Evolutionary conservation across 352 stramenopile genomes (phyloP).

Genomic region (Phytopythium sindhum): DNA sequence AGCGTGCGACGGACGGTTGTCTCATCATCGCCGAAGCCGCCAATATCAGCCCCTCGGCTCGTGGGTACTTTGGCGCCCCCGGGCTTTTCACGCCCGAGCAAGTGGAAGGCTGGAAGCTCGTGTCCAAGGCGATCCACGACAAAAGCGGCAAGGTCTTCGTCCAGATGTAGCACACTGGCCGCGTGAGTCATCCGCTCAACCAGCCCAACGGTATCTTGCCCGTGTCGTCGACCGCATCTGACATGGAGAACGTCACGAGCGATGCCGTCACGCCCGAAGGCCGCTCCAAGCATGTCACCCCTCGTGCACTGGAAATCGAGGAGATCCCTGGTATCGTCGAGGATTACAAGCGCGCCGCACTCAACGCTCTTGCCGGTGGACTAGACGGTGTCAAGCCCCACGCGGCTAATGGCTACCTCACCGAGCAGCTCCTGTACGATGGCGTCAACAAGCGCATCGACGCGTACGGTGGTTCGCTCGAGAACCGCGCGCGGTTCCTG

Average conservation of each 20-base stretch:
- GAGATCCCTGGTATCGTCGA: constrained; percentile 52
- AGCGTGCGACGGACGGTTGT: constrained; percentile 35
- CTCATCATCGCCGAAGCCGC: constrained; percentile 54
- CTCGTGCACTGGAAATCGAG: constrained; percentile 53
- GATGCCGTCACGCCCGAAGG: constrained; percentile 24
- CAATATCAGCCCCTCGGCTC: constrained; percentile 37
- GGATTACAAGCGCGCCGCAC: constrained; percentile 20
- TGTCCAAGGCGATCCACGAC: constrained; percentile 38
- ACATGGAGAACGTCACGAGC: constrained; percentile 16
- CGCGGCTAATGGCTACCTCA: constrained; percentile 10
- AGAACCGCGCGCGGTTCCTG: constrained; percentile 45
- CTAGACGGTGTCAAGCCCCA: constrained; percentile 11
- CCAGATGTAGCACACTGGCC: constrained; percentile 86
- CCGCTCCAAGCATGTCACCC: constrained; percentile 32
- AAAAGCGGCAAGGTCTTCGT: constrained; percentile 74
- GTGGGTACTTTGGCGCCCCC: constrained; percentile 39
- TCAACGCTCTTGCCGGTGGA: constrained; percentile 17
- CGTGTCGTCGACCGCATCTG: constrained; percentile 41
- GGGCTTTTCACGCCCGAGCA: constrained; percentile 49
- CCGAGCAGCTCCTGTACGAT: constrained; percentile 13
- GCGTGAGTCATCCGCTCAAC: constrained; percentile 55
- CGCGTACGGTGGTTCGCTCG: constrained; percentile 10
- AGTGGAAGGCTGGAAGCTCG: constrained; percentile 47
- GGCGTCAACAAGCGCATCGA: constrained; percentile 12
- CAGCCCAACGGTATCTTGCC: constrained; percentile 46